Base-by-base conservation (phyloP, 805 yeast species). In the Metschnikowia kofuensis region DNA sequence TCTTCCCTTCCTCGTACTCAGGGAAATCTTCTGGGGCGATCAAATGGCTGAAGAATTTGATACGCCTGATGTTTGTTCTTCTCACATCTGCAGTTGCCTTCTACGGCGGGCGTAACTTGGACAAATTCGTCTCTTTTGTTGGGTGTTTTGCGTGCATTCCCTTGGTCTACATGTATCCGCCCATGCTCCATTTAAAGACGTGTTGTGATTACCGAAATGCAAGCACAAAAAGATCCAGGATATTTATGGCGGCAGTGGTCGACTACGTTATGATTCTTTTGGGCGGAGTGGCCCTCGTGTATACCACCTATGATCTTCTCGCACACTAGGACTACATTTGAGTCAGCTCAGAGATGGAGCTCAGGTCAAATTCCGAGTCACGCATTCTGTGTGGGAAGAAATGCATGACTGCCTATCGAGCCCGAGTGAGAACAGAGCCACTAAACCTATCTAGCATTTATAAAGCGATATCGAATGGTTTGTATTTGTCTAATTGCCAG, bases 61-160 rank as follows among this genome's bases (percentile, higher is more conserved):
- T 84, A 45, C 70, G 95, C 52, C 65, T 79, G 2, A 35, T 65
- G 0, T 75, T 83, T 45, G 91, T 87, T 0, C 42, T 75, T 0
- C 50, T 74, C 2, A 83, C 87, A 2, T 75, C 84, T 1, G 53
- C 71, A 12, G 72, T 84, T 50, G 89, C 94, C 0, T 78, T 80
- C 52, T 73, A 74, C 52, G 92, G 92, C 0, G 85, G 90, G 1
- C 72, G 78, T 49, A 80, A 85, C 57, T 68, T 87, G 52, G 94
- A 87, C 62, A 75, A 72, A 53, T 85, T 87, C 67, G 92, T 87
- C 10, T 83, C 91, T 2, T 82, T 87, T 60, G 86, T 87, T 45
- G 95, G 95, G 4, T 85, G 90, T 45, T 84, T 87, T 68, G 91
- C 92, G 1, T 87, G 95, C 60, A 85, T 87, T 47, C 95, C 95